Evolutionary conservation across 1,284 basidiomycete genomes (phyloP).

Genomic region (Puccinia sorghi): DNA sequence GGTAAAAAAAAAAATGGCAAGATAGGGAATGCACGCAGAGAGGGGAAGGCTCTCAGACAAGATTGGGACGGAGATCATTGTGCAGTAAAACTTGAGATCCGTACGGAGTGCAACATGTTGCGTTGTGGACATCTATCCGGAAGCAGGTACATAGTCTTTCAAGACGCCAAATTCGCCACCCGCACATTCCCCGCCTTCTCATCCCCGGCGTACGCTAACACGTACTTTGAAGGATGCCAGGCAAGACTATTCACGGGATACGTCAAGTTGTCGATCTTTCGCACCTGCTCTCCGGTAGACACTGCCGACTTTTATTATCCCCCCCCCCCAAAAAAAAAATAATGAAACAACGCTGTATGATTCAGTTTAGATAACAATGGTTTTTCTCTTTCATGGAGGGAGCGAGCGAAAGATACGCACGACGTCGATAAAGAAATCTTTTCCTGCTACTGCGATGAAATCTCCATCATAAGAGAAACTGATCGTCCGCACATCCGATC

Average conservation of each 20-base stretch:
- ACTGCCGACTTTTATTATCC: slow-evolving; percentile 26
- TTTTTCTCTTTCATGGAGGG: not conserved
- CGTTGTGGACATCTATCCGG: not conserved
- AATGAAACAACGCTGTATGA: not conserved
- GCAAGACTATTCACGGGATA: slow-evolving; percentile 53
- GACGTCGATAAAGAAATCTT: slow-evolving; percentile 54
- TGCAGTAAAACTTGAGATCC: no score
- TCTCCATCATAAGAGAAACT: slow-evolving; percentile 57
- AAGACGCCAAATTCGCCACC: slow-evolving; percentile 20
- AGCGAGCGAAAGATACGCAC: slow-evolving; percentile 46
- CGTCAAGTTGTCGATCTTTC: slow-evolving; percentile 50
- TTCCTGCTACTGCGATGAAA: slow-evolving; percentile 55
- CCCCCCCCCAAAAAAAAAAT: not conserved
- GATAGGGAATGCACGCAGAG: no score
- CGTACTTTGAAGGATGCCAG: slow-evolving; percentile 55
- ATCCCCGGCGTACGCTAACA: slow-evolving; percentile 55
- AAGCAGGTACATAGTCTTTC: not conserved
- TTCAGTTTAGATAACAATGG: slow-evolving; percentile 26
- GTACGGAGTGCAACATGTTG: no score
- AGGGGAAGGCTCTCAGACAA: no score
- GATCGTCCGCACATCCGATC: slow-evolving; percentile 52
- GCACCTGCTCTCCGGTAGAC: slow-evolving; percentile 44
- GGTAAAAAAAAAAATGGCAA: no score
- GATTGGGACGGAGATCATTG: no score
- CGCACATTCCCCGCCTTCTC: slow-evolving; percentile 51